Base-by-base conservation (phyloP, 116 monocot species). In the Dioscorea cayenensis region DNA sequence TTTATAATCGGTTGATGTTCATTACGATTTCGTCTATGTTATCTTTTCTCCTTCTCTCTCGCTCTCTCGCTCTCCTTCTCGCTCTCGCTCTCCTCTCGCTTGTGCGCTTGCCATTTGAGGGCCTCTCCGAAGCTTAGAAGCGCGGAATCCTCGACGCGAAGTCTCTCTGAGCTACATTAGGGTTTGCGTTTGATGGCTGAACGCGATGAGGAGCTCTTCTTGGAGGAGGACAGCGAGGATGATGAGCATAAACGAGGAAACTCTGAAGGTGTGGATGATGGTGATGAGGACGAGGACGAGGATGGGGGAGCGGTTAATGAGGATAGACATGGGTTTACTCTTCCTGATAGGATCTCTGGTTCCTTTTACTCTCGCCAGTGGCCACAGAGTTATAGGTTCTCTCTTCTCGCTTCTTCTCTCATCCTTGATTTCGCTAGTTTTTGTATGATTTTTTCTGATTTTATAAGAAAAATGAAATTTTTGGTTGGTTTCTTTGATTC, bases 341-440 rank as follows among this genome's bases (percentile, higher is more conserved):
- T 60, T 8, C 16, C 55, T 55, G 16, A 35, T 1, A 14, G 11
- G 65, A 27, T 28, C 16, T 14, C 65, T n/a, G 16, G 9, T 65
- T 65, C 65, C 14, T 77, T 77, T 65, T 13, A 14, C 14, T 77
- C 77, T 28, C 65, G 35, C 13, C 71, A 71, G 35, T 77, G 77
- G 77, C 77, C 77, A 2, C 77, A 52, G 65, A 77, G 77, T 65
- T 77, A 35, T 36, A 63, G 21, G 77, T 36, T 29, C 22, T 71
- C 60, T 28, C 18, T 70, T 29, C 14, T 28, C 5, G 28, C 21
- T 29, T 51, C 29, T 59, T 28, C 17, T 55, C 19, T 5, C 19
- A 55, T 18, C 17, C n/a, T 55, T 16, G 55, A 55, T 55, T 55
- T 16, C n/a, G 55, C 35, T 55, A 18, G 14, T 21, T 23, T 28